phyloP scores from a whole-genome alignment of 2,329 filamentous ascomycete species.

The Pochonia chlamydosporia region DNA sequence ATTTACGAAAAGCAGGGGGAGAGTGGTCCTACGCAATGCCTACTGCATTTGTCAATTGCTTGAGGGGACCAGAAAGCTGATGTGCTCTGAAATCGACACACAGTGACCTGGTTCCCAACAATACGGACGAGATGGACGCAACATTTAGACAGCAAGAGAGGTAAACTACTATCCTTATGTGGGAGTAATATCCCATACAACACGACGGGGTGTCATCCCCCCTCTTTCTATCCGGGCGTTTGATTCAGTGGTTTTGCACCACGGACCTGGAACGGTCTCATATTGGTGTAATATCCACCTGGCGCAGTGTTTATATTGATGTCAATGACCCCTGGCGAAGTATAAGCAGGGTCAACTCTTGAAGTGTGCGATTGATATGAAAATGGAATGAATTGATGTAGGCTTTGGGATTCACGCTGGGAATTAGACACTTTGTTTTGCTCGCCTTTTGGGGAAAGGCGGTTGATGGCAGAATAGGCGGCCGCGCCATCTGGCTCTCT shows the following conservation, averaged over 20 bases:
- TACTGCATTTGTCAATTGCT: not conserved
- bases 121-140: not conserved
- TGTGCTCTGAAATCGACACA: not conserved
- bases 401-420: not conserved
- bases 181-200: not conserved
- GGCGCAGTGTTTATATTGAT: slow-evolving; percentile 1
- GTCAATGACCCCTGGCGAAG: not conserved
- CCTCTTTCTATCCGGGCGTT: not conserved
- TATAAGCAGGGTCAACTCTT: not conserved
- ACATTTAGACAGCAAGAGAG: not conserved
- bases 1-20: too few species aligned
- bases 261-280: slow-evolving; percentile 4
- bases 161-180: not conserved
- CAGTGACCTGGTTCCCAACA: not conserved
- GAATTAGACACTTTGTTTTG: slow-evolving; percentile 2
- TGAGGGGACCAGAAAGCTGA: not conserved
- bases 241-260: not conserved
- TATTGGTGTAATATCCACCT: not conserved
- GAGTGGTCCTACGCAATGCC: too few species aligned
- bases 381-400: not conserved
- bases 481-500: not conserved
- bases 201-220: not conserved
- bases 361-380: not conserved
- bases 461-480: not conserved
- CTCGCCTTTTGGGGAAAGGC: not conserved